A percentile compares a stretch with the other conserved stretches of the same genome.
phyloP scores from a whole-genome alignment of 129 eudicot species.

The Centella asiatica region DNA sequence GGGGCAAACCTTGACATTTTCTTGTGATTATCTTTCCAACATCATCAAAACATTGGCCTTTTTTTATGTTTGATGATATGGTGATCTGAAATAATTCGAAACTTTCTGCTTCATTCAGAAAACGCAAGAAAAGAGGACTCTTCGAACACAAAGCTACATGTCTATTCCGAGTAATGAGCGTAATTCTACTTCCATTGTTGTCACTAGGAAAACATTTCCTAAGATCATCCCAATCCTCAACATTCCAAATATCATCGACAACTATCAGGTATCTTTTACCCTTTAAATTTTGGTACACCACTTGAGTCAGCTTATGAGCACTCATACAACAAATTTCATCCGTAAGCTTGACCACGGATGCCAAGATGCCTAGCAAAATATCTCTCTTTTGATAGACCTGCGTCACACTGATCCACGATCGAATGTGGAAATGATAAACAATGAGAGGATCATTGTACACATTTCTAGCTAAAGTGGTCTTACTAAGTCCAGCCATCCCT shows the following conservation, averaged over 20 bases:
- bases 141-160: background rate
- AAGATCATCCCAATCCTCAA: constrained; percentile 21
- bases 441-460: constrained; percentile 14
- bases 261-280: constrained; percentile 21
- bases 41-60: constrained; percentile 4
- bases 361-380: constrained; percentile 9
- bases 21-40: constrained; percentile 10
- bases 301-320: constrained; percentile 10
- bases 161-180: constrained; percentile 16
- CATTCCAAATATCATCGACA: constrained; percentile 27
- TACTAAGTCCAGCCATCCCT: constrained; percentile 23
- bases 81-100: constrained; percentile 11
- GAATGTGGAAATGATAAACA: constrained; percentile 16
- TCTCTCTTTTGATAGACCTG: constrained; percentile 14
- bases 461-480: constrained; percentile 19
- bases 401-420: constrained; percentile 23
- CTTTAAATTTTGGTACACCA: constrained; percentile 5
- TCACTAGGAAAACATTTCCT: constrained; percentile 4
- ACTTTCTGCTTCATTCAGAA: constrained; percentile 10
- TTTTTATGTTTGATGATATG: constrained; percentile 8
- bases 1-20: background rate
- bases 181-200: constrained; percentile 21
- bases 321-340: constrained; percentile 1
- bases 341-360: background rate
- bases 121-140: constrained; percentile 8